These are phyloP conservation scores for Phaeosphaeria sp. DNA, from an alignment of 2,329 filamentous ascomycete genomes.

Conservation along the genomic window DNA sequence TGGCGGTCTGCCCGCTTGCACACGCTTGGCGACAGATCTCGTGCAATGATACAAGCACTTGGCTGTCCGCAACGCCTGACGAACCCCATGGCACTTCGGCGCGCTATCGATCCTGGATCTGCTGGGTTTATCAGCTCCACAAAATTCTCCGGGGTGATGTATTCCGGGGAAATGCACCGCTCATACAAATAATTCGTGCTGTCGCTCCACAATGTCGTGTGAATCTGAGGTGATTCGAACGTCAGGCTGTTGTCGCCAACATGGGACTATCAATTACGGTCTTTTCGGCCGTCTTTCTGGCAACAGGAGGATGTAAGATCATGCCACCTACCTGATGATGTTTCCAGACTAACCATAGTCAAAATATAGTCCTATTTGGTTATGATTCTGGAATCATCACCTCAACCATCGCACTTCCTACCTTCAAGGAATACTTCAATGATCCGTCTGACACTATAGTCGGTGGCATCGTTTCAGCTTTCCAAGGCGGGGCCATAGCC, in stretches of 20 bases:
- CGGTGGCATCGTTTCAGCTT: conserved; percentile 48
- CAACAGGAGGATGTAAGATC: conserved; percentile 16
- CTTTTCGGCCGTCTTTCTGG: conserved; percentile 25
- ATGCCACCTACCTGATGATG: too few species aligned
- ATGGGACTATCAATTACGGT: conserved; percentile 26
- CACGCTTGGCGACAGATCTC: too few species aligned
- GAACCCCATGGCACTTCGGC: not conserved
- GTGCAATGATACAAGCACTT: not conserved
- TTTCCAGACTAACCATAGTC: not conserved
- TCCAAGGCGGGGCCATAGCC: conserved; percentile 42
- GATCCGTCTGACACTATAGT: conserved; percentile 27
- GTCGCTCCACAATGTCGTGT: not conserved
- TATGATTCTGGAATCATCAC: conserved; percentile 46
- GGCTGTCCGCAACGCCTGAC: not conserved
- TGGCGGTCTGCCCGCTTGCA: too few species aligned
- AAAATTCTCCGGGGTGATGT: conserved; percentile 1
- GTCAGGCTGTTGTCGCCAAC: not conserved
- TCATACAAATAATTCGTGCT: not conserved
- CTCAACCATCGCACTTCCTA: conserved; percentile 36
- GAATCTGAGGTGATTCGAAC: too few species aligned
- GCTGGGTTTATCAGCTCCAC: not conserved
- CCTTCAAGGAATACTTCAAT: conserved; percentile 39
- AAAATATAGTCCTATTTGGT: conserved; percentile 30
- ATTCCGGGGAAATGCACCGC: conserved; percentile 1
- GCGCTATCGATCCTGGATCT: not conserved